These are phyloP conservation scores for Oryza brachyantha DNA, from an alignment of 176 grass and related monocot species.

Conservation along the genomic window DNA sequence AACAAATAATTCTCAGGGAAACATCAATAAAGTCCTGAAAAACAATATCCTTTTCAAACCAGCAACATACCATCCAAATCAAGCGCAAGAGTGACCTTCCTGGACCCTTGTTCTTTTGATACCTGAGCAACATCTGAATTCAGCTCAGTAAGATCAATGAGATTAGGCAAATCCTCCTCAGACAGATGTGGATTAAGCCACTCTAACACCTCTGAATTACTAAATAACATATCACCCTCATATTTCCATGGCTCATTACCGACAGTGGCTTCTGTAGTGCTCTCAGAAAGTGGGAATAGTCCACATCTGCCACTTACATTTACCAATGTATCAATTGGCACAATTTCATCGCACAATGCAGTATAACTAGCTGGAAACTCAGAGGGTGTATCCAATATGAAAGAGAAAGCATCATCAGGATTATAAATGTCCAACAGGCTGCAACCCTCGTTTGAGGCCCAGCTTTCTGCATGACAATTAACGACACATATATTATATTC, in stretches of 20 bases:
- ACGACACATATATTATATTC: conserved; percentile 17
- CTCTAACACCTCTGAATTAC: conserved; percentile 43
- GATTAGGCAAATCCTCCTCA: conserved; percentile 42
- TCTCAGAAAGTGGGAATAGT: conserved; percentile 66
- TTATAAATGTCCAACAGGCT: conserved; percentile 62
- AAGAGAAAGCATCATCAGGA: conserved; percentile 52
- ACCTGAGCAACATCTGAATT: conserved; percentile 34
- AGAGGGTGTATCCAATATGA: conserved; percentile 57
- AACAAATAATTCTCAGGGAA: conserved; percentile 15
- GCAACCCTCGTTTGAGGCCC: conserved; percentile 41
- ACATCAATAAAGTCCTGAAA: not conserved
- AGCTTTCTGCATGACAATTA: conserved; percentile 30
- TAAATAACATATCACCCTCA: conserved; percentile 45
- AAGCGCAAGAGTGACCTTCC: conserved; percentile 86
- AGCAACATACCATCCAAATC: conserved; percentile 92
- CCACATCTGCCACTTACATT: conserved; percentile 47
- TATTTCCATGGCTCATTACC: conserved; percentile 30
- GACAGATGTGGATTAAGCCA: conserved; percentile 66
- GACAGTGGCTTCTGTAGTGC: conserved; percentile 17
- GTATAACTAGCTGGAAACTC: conserved; percentile 46
- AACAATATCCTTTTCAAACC: not conserved
- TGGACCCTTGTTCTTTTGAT: conserved; percentile 34
- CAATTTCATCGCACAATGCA: conserved; percentile 39
- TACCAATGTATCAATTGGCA: conserved; percentile 49
- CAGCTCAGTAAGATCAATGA: conserved; percentile 59